These are phyloP conservation scores for Penicillium sp. DNA, from an alignment of 2,329 filamentous ascomycete species.

Conservation along the genomic window DNA sequence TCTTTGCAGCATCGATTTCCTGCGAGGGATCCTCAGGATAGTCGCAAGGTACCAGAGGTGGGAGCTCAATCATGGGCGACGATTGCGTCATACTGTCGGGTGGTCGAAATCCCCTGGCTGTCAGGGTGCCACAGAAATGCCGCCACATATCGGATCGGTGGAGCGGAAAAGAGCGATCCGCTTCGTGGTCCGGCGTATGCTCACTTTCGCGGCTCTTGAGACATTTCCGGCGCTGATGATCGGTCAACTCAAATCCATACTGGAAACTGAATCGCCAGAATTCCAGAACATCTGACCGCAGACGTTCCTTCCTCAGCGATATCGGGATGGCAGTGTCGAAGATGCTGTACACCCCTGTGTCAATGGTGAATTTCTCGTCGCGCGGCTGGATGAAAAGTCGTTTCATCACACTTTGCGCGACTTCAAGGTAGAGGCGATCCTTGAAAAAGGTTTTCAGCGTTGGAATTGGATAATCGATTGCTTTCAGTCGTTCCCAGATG, in stretches of 20 bases:
- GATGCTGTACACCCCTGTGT: conserved; percentile 3
- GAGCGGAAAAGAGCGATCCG: background rate
- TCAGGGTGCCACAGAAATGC: conserved; percentile 1
- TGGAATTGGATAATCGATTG: conserved; percentile 13
- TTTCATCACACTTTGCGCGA: conserved; percentile 7
- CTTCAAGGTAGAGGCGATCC: conserved; percentile 13
- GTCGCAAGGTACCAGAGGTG: background rate
- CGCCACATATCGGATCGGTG: background rate
- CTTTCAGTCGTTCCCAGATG: conserved; percentile 6
- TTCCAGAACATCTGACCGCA: conserved; percentile 4
- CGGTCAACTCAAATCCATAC: conserved; percentile 16
- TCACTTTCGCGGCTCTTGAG: background rate
- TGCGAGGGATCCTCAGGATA: background rate
- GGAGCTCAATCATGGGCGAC: background rate
- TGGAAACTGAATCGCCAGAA: conserved; percentile 19
- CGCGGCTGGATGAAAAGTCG: background rate
- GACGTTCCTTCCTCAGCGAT: background rate
- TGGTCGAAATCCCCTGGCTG: background rate
- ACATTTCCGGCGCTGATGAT: background rate
- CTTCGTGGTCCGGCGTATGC: background rate
- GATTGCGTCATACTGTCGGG: background rate
- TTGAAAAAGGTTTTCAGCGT: conserved; percentile 16
- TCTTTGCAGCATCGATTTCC: background rate
- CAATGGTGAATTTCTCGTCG: conserved; percentile 8
- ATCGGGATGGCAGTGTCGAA: background rate